Evolutionary conservation across 805 yeast species (phyloP).

Genomic region (Candida ficus): DNA sequence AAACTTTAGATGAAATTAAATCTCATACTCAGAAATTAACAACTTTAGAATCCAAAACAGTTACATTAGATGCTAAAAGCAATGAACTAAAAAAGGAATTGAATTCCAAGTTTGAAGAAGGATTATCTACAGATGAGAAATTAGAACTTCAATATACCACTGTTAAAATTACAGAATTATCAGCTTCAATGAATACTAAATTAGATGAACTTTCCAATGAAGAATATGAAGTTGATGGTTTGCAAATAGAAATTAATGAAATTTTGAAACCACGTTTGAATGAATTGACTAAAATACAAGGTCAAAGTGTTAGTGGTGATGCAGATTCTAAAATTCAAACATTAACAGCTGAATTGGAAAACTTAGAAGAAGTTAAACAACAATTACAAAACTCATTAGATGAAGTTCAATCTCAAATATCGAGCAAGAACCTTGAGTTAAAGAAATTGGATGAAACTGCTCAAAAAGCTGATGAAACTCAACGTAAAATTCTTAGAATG

Average conservation of each 20-base stretch:
- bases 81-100: conserved; percentile 42
- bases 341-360: conserved; percentile 21
- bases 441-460: conserved; percentile 34
- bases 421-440: conserved; percentile 19
- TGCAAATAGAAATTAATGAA: conserved; percentile 54
- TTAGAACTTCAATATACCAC: conserved; percentile 33
- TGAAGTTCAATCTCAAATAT: conserved; percentile 20
- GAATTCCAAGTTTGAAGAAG: conserved; percentile 45
- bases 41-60: background rate
- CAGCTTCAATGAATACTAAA: conserved; percentile 35
- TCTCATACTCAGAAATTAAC: conserved; percentile 10
- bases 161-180: conserved; percentile 32
- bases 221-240: conserved; percentile 41
- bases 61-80: conserved; percentile 29
- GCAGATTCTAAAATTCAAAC: conserved; percentile 17
- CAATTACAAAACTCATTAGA: conserved; percentile 24
- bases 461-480: conserved; percentile 51
- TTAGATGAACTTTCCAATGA: conserved; percentile 36
- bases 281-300: conserved; percentile 29
- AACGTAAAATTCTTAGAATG: conserved; percentile 44
- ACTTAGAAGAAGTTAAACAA: conserved; percentile 27
- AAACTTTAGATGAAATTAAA: conserved; percentile 38
- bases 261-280: conserved; percentile 49
- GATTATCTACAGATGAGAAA: conserved; percentile 46
- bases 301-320: conserved; percentile 12